Percentiles rank a stretch among this genome's conserved stretches.
These are phyloP conservation scores for Erigeron canadensis DNA, from an alignment of 129 eudicot genomes.

Conservation along the genomic window DNA sequence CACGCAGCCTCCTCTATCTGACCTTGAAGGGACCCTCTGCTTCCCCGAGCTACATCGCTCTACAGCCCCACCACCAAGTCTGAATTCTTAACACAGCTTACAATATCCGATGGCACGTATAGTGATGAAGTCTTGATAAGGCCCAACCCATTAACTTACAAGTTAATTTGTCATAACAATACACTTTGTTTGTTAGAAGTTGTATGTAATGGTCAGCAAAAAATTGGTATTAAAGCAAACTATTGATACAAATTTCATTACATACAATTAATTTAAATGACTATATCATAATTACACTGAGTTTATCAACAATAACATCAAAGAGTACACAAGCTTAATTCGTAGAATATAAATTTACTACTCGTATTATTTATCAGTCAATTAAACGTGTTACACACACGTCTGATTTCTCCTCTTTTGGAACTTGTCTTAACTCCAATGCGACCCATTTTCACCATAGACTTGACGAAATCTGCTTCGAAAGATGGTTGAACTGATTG, in stretches of 20 bases:
- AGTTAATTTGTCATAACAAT: no score
- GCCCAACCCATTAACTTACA: no score
- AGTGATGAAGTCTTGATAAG: no score
- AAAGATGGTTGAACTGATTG: conserved; percentile 48
- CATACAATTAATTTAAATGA: background rate
- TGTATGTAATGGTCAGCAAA: no score
- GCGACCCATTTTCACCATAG: conserved; percentile 80
- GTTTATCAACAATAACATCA: background rate
- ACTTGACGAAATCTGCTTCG: conserved; percentile 52
- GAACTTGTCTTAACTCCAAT: conserved; percentile 60
- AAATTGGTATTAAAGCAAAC: background rate
- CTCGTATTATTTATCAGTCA: conserved; percentile 13
- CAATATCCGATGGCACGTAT: no score
- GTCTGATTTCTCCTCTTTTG: conserved; percentile 64
- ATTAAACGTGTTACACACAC: conserved; percentile 55
- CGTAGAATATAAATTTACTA: conserved; percentile 1
- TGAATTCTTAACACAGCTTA: no score
- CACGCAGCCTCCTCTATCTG: no score
- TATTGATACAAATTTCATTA: background rate
- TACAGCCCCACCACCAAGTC: no score
- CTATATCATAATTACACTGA: conserved; percentile 3
- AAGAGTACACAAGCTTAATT: background rate
- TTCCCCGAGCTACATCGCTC: no score
- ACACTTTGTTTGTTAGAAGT: no score
- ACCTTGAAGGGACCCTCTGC: no score